These are phyloP conservation scores for Alternaria rosae DNA, from an alignment of 2,329 filamentous ascomycete genomes.

Conservation along the genomic window DNA sequence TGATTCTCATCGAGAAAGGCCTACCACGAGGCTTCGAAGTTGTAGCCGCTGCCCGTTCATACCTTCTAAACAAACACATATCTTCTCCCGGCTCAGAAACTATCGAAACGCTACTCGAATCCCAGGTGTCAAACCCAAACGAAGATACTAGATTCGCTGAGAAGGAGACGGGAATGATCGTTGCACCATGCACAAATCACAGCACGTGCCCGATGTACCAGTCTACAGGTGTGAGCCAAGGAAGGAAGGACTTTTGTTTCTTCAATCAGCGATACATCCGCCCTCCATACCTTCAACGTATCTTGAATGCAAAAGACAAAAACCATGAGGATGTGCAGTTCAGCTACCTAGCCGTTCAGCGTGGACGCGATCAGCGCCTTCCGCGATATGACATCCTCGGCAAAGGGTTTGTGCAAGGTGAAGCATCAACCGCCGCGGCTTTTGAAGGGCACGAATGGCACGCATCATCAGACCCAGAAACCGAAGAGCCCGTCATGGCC, in stretches of 20 bases:
- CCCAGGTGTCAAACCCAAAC: slow-evolving; percentile 52
- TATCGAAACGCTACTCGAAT: slow-evolving; percentile 47
- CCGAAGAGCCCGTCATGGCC: slow-evolving; percentile 38
- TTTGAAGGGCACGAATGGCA: slow-evolving; percentile 72
- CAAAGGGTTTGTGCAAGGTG: slow-evolving; percentile 57
- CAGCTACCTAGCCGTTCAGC: slow-evolving; percentile 85
- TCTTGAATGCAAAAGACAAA: slow-evolving; percentile 71
- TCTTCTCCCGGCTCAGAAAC: slow-evolving; percentile 63
- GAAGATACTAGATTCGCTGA: slow-evolving; percentile 42
- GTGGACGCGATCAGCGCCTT: slow-evolving; percentile 69
- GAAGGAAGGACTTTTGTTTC: slow-evolving; percentile 88
- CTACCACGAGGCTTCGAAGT: slow-evolving; percentile 91
- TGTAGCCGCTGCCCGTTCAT: slow-evolving; percentile 81
- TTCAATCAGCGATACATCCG: slow-evolving; percentile 90
- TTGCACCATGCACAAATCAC: slow-evolving; percentile 83
- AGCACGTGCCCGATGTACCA: slow-evolving; percentile 87
- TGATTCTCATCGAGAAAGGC: slow-evolving; percentile 90
- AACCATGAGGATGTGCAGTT: slow-evolving; percentile 93
- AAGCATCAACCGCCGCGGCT: slow-evolving; percentile 68
- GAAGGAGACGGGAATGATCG: slow-evolving; percentile 69
- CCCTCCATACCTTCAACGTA: slow-evolving; percentile 79
- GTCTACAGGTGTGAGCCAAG: slow-evolving; percentile 70
- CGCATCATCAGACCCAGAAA: slow-evolving; percentile 1
- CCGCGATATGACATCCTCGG: slow-evolving; percentile 41
- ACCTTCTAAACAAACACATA: slow-evolving; percentile 79